phyloP scores from a whole-genome alignment of 345 rosid species.

The Erodium maritimum region DNA sequence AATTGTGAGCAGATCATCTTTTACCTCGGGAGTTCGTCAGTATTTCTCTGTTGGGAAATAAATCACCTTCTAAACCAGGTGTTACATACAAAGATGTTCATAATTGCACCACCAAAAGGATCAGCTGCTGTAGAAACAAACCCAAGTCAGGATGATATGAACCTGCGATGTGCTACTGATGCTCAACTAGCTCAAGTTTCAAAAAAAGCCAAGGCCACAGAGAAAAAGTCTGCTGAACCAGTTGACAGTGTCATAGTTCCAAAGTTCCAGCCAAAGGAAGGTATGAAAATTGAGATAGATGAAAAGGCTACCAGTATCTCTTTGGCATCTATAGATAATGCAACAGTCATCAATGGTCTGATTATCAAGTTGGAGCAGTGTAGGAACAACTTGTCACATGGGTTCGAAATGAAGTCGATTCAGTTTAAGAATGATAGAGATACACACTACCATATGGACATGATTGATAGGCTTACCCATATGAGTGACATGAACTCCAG shows the following conservation, averaged over 20 bases:
- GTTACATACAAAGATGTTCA: slow-evolving; percentile 57
- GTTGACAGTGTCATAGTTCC: slow-evolving; percentile 50
- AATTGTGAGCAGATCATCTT: slow-evolving; percentile 42
- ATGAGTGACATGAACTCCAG: slow-evolving; percentile 73
- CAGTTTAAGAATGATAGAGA: slow-evolving; percentile 73
- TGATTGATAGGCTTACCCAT: slow-evolving; percentile 67
- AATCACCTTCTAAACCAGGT: slow-evolving; percentile 81
- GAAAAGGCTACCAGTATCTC: slow-evolving; percentile 47
- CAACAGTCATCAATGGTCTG: slow-evolving; percentile 39
- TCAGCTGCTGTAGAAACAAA: slow-evolving; percentile 97
- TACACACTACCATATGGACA: slow-evolving; percentile 66
- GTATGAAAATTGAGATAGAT: slow-evolving; percentile 52
- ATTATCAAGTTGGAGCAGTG: slow-evolving; percentile 35
- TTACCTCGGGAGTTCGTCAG: slow-evolving; percentile 38
- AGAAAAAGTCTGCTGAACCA: slow-evolving; percentile 42
- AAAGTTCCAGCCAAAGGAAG: slow-evolving; percentile 51
- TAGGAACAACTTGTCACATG: slow-evolving; percentile 26
- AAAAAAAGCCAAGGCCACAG: too few relatives aligned
- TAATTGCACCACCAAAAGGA: slow-evolving; percentile 85
- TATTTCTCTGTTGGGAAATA: slow-evolving; percentile 79
- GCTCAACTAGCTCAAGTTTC: too few relatives aligned
- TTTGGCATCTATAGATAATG: slow-evolving; percentile 39
- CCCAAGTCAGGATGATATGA: slow-evolving; percentile 82
- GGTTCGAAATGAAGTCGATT: slow-evolving; percentile 57
- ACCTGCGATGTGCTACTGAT: too few relatives aligned